A percentile compares a stretch with the other conserved stretches of the same genome.
These are phyloP conservation scores for Chara braunii DNA, from an alignment of 139 green algal genomes.

Conservation along the genomic window DNA sequence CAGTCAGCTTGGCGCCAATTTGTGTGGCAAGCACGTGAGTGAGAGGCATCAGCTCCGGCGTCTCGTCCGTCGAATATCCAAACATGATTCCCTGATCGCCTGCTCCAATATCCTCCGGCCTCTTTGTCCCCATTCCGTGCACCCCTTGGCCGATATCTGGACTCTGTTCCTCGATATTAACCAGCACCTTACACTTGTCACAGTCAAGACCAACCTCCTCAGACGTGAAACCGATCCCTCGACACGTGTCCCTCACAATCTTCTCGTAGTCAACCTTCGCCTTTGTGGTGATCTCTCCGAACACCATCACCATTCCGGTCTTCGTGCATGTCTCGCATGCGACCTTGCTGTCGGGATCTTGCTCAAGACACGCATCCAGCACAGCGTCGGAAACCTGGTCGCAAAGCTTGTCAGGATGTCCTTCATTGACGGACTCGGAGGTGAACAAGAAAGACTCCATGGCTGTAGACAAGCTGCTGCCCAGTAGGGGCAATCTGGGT, in stretches of 20 bases:
- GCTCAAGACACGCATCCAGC: slow-evolving; percentile 87
- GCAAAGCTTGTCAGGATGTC: slow-evolving; percentile 86
- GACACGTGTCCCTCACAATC: slow-evolving; percentile 56
- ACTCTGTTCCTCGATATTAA: slow-evolving; percentile 92
- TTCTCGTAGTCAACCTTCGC: slow-evolving; percentile 97
- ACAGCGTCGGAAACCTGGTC: slow-evolving; percentile 88
- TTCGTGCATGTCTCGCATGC: slow-evolving; percentile 3
- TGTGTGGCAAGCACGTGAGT: slow-evolving; percentile 90
- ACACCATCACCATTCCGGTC: slow-evolving; percentile 79
- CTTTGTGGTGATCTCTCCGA: slow-evolving; percentile 96
- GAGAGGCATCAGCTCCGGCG: slow-evolving; percentile 90
- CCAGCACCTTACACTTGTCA: slow-evolving; percentile 84
- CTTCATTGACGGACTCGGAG: slow-evolving; percentile 62
- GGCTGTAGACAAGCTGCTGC: background rate
- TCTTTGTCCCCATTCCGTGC: slow-evolving; percentile 92
- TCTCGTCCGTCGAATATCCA: slow-evolving; percentile 96
- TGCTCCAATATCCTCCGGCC: slow-evolving; percentile 92
- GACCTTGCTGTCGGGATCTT: background rate
- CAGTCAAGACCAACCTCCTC: slow-evolving; percentile 81
- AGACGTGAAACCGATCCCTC: slow-evolving; percentile 84
- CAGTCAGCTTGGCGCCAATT: slow-evolving; percentile 62
- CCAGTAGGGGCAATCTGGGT: no score
- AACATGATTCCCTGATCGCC: slow-evolving; percentile 99
- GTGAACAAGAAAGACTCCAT: slow-evolving; percentile 81
- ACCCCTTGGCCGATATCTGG: slow-evolving; percentile 94